These are phyloP conservation scores for Neonectria sp. DNA, from an alignment of 2,329 filamentous ascomycete species.

Conservation along the genomic window DNA sequence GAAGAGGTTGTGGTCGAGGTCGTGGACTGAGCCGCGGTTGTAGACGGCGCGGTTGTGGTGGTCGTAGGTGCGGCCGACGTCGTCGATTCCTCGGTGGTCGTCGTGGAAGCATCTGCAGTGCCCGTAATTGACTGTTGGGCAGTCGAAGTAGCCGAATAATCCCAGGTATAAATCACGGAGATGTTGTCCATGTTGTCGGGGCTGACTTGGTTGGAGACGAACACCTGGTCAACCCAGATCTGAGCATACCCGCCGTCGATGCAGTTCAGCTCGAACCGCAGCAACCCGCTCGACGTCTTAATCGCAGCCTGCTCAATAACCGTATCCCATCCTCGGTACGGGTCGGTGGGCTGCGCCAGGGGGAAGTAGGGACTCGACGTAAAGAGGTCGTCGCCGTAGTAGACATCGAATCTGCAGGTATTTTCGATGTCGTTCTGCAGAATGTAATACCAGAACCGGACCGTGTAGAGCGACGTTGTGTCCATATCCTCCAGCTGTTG, in stretches of 20 bases:
- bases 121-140: conserved; percentile 28
- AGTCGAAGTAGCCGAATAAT: conserved; percentile 22
- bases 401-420: conserved; percentile 41
- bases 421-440: conserved; percentile 32
- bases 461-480: conserved; percentile 33
- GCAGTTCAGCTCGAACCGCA: conserved; percentile 41
- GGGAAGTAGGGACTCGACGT: conserved; percentile 40
- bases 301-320: conserved; percentile 36
- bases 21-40: background rate
- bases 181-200: conserved; percentile 38
- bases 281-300: conserved; percentile 32
- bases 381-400: conserved; percentile 34
- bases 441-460: conserved; percentile 42
- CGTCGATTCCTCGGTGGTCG: background rate
- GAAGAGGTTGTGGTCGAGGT: conserved; percentile 7
- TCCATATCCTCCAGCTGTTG: conserved; percentile 38
- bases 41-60: background rate
- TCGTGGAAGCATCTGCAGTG: conserved; percentile 1
- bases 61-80: background rate
- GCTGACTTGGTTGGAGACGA: conserved; percentile 39
- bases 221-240: conserved; percentile 44
- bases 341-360: conserved; percentile 3
- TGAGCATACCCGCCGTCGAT: conserved; percentile 36
- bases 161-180: conserved; percentile 34
- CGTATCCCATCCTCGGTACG: conserved; percentile 21